Evolutionary conservation across 345 rosid genomes (phyloP), one percentile per base, ranked within the genome.

Genomic region (Streptanthus diversifolius): DNA sequence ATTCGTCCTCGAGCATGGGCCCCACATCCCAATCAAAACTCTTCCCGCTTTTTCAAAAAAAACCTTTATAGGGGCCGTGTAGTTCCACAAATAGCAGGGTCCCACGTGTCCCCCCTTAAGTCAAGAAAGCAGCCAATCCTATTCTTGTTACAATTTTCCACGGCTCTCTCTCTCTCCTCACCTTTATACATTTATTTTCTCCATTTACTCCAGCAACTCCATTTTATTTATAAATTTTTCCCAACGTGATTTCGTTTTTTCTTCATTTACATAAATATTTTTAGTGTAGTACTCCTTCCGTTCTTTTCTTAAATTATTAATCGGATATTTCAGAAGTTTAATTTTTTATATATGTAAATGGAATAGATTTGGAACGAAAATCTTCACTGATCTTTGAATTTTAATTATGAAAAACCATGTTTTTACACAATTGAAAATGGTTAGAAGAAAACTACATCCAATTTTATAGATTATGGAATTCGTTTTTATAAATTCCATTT

Each of bases 51-150:
- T 66, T 73, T 73, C 21, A 18, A 69, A 39, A 29, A 55, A 44
- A 63, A 40, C 35, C 73, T 63, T 62, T 43, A 62, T 63, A 76
- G 71, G 67, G 80, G 80, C 39, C 66, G 68, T 71, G 57, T 63
- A 70, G 62, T 25, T 71, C 80, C 76, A 71, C 77, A 64, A 71
- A 71, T 71, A 64, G 43, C 0, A 17, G 77, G 81, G 64, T 52
- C 77, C 77, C 81, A 77, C 77, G 73, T 77, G 81, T 66, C 66
- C 8, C 54, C 48, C 64, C 39, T 36, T 45, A 66, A 67, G 81
- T 77, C 81, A 77, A 77, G 65, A 72, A 72, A 72, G 80, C 80
- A 77, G 76, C 80, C 76, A 77, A 77, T 77, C 67, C 66, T 48
- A 14, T 14, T 55, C 70, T 70, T 77, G 60, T 64, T 37, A 39